Base-by-base conservation (phyloP, 192 early-diverging fungal genomes). In the Entomortierella parvispora region DNA sequence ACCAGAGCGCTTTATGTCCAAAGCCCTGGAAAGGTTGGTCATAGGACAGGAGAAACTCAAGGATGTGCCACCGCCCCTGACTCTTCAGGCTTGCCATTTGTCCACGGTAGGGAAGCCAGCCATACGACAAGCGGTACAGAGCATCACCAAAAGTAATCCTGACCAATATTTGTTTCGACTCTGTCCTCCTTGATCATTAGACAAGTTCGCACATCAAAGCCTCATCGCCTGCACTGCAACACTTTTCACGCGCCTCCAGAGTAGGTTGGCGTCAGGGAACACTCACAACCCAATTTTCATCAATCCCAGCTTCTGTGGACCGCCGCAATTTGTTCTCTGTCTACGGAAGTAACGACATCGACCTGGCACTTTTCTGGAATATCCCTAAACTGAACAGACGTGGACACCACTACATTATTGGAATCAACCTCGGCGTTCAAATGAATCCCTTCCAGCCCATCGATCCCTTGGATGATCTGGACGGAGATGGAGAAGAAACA, bases 351-450 rank as follows among this genome's bases (percentile, higher is more conserved):
- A 92, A 94, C 65, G 92, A 96, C 61, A 86, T 97, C 17, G 97
- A 99, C 64, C 86, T 99, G 61, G 83, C 90, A 12, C 65, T 99
- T 9, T 92, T 94, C 63, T 99, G 95, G 95, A 75, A 83, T 80
- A 89, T 87, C 49, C 77, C 82, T 46, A 64, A 71, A 23, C 75
- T 82, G 61, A 80, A 80, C 25, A 66, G 81, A 0, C 82, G 82
- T 34, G 96, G 97, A 1, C 95, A 99, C 69, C 95, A 97, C 59
- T 95, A 93, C 47, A 94, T 97, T 56, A 91, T 93, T 23, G 96
- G 96, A 18, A 95, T 96, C 49, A 96, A 97, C 65, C 75, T 96
- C 5, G 90, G 91, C 5, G 87, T 96, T 25, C 94, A 89, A 22
- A 86, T 89, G 57, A 89, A 91, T 61, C 90, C 88, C 10, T 84